phyloP scores from a whole-genome alignment of 805 yeast species.

The Yamadazyma akitaensis region DNA sequence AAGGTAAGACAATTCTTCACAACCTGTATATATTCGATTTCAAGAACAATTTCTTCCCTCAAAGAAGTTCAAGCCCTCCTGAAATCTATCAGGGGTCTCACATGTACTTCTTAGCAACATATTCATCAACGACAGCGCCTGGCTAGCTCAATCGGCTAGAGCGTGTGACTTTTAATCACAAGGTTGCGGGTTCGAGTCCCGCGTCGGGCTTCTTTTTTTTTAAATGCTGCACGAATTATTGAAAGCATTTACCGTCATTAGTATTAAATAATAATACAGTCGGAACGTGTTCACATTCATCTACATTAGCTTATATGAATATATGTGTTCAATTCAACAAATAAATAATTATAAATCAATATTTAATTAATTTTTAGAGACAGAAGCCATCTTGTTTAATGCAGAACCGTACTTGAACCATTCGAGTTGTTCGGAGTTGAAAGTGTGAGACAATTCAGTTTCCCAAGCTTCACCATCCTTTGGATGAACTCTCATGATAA shows the following conservation, averaged over 20 bases:
- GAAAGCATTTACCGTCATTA: too few relatives aligned
- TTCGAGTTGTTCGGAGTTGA: conserved; percentile 93
- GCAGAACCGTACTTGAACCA: conserved; percentile 99
- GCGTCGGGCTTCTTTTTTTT: conserved; percentile 15
- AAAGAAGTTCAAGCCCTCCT: too few relatives aligned
- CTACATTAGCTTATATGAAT: not conserved
- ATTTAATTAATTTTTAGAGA: conserved; percentile 7
- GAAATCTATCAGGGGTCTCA: too few relatives aligned
- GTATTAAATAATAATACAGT: too few relatives aligned
- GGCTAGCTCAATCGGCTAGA: conserved; percentile 21
- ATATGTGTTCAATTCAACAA: conserved; percentile 12
- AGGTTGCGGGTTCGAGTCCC: conserved; percentile 21
- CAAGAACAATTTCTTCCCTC: too few relatives aligned
- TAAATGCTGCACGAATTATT: not conserved
- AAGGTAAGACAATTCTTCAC: too few relatives aligned
- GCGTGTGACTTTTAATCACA: conserved; percentile 19
- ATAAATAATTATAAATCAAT: conserved; percentile 6
- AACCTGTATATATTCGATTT: too few relatives aligned
- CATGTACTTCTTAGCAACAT: too few relatives aligned
- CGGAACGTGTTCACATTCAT: too few relatives aligned
- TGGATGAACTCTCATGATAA: conserved; percentile 73
- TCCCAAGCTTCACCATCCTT: conserved; percentile 82
- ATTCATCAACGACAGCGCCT: conserved; percentile 8
- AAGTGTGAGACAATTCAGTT: conserved; percentile 91
- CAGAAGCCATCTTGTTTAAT: conserved; percentile 84